phyloP scores from a whole-genome alignment of 2,329 filamentous ascomycete genomes.

The Diaporthe humulicola region DNA sequence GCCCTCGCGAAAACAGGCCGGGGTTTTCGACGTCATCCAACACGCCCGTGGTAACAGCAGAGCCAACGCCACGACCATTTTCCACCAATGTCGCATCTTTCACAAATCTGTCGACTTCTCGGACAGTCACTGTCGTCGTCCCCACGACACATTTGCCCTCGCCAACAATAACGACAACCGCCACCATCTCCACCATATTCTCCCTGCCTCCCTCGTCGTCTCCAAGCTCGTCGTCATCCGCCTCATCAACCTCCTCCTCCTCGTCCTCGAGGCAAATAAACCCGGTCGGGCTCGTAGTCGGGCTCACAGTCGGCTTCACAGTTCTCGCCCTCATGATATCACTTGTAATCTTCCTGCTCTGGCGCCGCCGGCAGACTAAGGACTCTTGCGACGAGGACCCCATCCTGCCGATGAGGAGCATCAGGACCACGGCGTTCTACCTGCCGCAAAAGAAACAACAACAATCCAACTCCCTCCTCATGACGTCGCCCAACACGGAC shows the following conservation, averaged over 20 bases:
- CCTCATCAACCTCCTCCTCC: not conserved
- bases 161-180: conserved; percentile 1
- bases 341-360: conserved; percentile 18
- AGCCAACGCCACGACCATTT: conserved; percentile 30
- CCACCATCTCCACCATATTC: not conserved
- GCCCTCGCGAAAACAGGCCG: conserved; percentile 45
- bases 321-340: conserved; percentile 29
- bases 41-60: conserved; percentile 28
- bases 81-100: not conserved
- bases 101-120: conserved; percentile 11
- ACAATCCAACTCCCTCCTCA: not conserved
- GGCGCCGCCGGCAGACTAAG: conserved; percentile 18
- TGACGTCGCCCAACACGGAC: conserved; percentile 8
- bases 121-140: not conserved
- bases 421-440: not conserved
- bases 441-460: not conserved
- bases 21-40: conserved; percentile 26
- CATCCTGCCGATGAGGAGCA: not conserved
- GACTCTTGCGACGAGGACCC: conserved; percentile 9
- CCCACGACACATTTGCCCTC: not conserved
- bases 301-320: conserved; percentile 11
- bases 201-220: not conserved
- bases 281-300: conserved; percentile 26
- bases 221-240: not conserved
- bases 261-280: not conserved